These are phyloP conservation scores for Bipolaris bicolor DNA, from an alignment of 2,329 filamentous ascomycete genomes.

Conservation along the genomic window DNA sequence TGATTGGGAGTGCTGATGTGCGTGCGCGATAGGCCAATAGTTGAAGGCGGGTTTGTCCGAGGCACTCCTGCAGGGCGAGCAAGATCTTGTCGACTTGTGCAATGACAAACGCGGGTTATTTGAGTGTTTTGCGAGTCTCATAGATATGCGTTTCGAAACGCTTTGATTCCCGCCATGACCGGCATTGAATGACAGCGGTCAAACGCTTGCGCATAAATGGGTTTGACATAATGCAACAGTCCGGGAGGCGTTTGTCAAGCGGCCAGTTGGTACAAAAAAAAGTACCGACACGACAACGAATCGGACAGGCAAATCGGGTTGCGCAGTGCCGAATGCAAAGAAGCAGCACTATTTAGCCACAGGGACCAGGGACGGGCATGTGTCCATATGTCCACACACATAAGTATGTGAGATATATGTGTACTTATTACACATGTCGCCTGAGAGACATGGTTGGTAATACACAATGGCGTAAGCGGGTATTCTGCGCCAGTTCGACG, in stretches of 20 bases:
- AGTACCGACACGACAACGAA: slow-evolving; percentile 5
- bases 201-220: slow-evolving; percentile 2
- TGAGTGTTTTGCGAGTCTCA: background rate
- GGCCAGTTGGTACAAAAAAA: slow-evolving; percentile 8
- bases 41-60: background rate
- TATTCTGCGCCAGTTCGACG: slow-evolving; percentile 34
- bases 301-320: slow-evolving; percentile 11
- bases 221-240: slow-evolving; percentile 13
- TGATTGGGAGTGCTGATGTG: background rate
- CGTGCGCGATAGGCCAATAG: background rate
- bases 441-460: slow-evolving; percentile 6
- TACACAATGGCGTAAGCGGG: slow-evolving; percentile 12
- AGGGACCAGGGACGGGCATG: slow-evolving; percentile 1
- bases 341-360: slow-evolving; percentile 5
- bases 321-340: slow-evolving; percentile 9
- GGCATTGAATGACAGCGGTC: slow-evolving; percentile 1
- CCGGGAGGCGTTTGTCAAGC: slow-evolving; percentile 13
- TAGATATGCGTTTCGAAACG: slow-evolving; percentile 16
- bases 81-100: background rate
- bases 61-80: background rate
- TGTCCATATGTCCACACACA: no score
- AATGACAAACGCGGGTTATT: background rate
- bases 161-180: background rate
- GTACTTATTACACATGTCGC: background rate
- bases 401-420: no score